phyloP scores from a whole-genome alignment of 108 stramenopile genomes.

The Fragilaria radians region DNA sequence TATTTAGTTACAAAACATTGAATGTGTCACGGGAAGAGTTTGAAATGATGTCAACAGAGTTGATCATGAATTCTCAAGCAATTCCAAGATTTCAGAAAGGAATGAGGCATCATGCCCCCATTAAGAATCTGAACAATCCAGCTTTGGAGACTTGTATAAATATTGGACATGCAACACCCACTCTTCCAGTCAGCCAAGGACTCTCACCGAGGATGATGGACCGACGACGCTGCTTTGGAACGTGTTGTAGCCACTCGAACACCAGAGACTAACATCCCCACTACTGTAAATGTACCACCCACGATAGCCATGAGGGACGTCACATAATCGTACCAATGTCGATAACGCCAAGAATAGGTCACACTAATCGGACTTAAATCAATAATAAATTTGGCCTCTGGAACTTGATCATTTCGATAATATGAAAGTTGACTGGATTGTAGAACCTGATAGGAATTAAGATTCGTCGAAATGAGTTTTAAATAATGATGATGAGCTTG shows the following conservation, averaged over 20 bases:
- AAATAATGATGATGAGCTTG: slow-evolving; percentile 94
- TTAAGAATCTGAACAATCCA: too few relatives aligned
- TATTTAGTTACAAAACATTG: too few relatives aligned
- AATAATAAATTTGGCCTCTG: slow-evolving; percentile 79
- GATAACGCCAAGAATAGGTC: slow-evolving; percentile 34
- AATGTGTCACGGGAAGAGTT: too few relatives aligned
- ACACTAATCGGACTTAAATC: slow-evolving; percentile 86
- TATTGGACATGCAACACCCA: too few relatives aligned
- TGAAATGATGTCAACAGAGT: too few relatives aligned
- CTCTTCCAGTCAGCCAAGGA: too few relatives aligned
- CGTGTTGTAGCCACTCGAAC: slow-evolving; percentile 13
- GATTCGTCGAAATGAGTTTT: slow-evolving; percentile 70
- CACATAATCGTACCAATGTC: slow-evolving; percentile 90
- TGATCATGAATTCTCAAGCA: too few relatives aligned
- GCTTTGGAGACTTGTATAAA: too few relatives aligned
- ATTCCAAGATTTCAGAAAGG: too few relatives aligned
- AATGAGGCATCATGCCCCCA: too few relatives aligned
- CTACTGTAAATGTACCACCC: slow-evolving; percentile 92
- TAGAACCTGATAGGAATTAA: slow-evolving; percentile 56
- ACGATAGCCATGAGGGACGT: slow-evolving; percentile 92
- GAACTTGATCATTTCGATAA: slow-evolving; percentile 51
- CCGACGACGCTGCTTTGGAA: too few relatives aligned
- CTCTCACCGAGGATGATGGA: too few relatives aligned
- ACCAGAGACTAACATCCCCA: slow-evolving; percentile 80
- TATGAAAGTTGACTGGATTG: slow-evolving; percentile 61